Conservation (phyloP, 306 rosid genomes). For the Vigna hirtella region DNA sequence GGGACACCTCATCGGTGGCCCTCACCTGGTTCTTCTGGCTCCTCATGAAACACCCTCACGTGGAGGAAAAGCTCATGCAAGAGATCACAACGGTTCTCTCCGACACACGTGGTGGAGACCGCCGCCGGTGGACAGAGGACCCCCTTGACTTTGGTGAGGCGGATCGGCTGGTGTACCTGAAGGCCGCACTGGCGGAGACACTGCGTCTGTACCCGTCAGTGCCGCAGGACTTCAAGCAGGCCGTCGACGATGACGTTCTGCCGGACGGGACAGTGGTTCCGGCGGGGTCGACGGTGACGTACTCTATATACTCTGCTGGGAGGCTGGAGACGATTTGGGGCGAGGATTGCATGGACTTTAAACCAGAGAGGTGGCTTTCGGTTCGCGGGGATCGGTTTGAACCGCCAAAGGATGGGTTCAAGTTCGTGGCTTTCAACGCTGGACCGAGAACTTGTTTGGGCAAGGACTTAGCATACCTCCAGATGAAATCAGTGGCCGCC, state of each 20-base stretch:
- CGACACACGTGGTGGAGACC: conserved; percentile 66
- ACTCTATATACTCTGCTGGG: conserved; percentile 87
- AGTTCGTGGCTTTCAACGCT: conserved; percentile 87
- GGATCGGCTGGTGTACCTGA: conserved; percentile 67
- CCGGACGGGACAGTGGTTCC: conserved; percentile 88
- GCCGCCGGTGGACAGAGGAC: conserved; percentile 63
- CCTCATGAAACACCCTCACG: conserved; percentile 61
- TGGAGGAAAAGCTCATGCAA: conserved; percentile 62
- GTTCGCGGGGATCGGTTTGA: conserved; percentile 71
- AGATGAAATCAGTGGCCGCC: conserved; percentile 92
- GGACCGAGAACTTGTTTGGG: conserved; percentile 97
- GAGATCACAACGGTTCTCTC: conserved; percentile 46
- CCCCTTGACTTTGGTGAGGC: conserved; percentile 81
- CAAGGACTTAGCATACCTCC: conserved; percentile 92
- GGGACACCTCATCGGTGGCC: conserved; percentile 94
- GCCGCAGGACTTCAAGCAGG: conserved; percentile 87
- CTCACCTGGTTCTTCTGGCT: conserved; percentile 98
- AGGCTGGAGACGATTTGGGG: conserved; percentile 88
- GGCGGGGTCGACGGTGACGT: conserved; percentile 88
- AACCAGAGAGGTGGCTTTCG: conserved; percentile 90
- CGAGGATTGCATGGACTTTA: conserved; percentile 83
- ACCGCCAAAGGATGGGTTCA: conserved; percentile 73
- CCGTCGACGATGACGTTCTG: conserved; percentile 69
- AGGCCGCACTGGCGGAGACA: conserved; percentile 85
- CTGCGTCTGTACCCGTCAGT: conserved; percentile 88